Evolutionary conservation across 1,284 basidiomycete genomes (phyloP).

Genomic region (Malassezia psittaci): DNA sequence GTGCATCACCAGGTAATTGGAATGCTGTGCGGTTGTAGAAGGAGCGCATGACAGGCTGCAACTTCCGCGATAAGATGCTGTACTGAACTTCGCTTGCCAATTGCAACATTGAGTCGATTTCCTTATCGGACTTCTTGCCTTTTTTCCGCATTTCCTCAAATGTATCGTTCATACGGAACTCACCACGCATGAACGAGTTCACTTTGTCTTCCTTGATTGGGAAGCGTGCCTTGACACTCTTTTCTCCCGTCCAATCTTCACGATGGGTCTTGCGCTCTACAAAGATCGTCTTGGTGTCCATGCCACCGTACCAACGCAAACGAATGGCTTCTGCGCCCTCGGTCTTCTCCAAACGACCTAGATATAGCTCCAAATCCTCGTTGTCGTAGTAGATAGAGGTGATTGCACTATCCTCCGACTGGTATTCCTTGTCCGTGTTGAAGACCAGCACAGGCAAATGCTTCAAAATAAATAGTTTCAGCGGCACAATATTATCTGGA

Average conservation of each 20-base stretch:
- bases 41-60: constrained; percentile 79
- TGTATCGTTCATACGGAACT: constrained; percentile 87
- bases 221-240: constrained; percentile 96
- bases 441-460: constrained; percentile 70
- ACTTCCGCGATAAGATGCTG: constrained; percentile 68
- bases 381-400: constrained; percentile 89
- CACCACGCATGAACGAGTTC: constrained; percentile 79
- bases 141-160: constrained; percentile 78
- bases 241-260: constrained; percentile 99
- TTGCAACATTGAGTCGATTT: constrained; percentile 90
- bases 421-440: constrained; percentile 88
- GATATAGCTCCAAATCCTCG: constrained; percentile 90
- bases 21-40: constrained; percentile 99
- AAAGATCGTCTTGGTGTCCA: constrained; percentile 66
- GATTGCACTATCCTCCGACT: constrained; percentile 69
- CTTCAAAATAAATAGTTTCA: constrained; percentile 86
- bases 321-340: constrained; percentile 96
- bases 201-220: constrained; percentile 90
- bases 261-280: constrained; percentile 97
- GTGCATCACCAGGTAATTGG: constrained; percentile 93
- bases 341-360: constrained; percentile 93
- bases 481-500: constrained; percentile 69
- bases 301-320: constrained; percentile 95
- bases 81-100: constrained; percentile 95
- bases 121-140: constrained; percentile 87